Evolutionary conservation across 306 rosid genomes (phyloP).

Genomic region (Trifolium pratense): DNA sequence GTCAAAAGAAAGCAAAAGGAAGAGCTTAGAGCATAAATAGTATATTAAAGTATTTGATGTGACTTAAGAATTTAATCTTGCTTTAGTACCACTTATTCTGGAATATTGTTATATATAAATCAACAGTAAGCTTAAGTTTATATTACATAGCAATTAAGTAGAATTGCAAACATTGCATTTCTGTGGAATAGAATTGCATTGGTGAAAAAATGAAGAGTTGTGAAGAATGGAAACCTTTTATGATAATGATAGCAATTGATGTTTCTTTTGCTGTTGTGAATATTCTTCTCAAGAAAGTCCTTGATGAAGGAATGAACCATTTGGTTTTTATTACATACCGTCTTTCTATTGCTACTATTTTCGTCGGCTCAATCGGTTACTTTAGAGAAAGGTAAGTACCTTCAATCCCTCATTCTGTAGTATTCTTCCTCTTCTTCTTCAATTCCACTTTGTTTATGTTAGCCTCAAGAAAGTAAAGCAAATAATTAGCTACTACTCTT

Average conservation of each 20-base stretch:
- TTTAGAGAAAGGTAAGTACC: conserved; percentile 68
- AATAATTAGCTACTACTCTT: conserved; percentile 36
- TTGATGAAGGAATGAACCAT: conserved; percentile 82
- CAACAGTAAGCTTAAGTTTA: conserved; percentile 30
- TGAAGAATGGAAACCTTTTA: conserved; percentile 82
- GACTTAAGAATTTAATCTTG: conserved; percentile 78
- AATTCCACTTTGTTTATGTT: too few species aligned
- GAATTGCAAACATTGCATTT: neutral
- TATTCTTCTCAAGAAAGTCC: conserved; percentile 84
- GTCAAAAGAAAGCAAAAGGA: conserved; percentile 56
- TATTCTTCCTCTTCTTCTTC: neutral
- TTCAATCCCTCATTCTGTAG: conserved; percentile 13
- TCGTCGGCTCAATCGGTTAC: conserved; percentile 77
- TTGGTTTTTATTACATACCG: conserved; percentile 89
- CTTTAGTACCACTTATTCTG: conserved; percentile 70
- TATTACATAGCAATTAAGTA: neutral
- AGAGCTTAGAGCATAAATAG: conserved; percentile 21
- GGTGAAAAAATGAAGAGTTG: conserved; percentile 49
- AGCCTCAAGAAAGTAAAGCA: too few species aligned
- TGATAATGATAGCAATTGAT: conserved; percentile 74
- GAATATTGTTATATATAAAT: conserved; percentile 50
- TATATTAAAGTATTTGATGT: conserved; percentile 55
- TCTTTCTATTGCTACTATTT: conserved; percentile 68
- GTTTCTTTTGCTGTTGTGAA: conserved; percentile 70
- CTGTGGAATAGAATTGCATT: conserved; percentile 33